Evolutionary conservation across 164 flowering plant species (phyloP).

Genomic region (Umbellularia californica): DNA sequence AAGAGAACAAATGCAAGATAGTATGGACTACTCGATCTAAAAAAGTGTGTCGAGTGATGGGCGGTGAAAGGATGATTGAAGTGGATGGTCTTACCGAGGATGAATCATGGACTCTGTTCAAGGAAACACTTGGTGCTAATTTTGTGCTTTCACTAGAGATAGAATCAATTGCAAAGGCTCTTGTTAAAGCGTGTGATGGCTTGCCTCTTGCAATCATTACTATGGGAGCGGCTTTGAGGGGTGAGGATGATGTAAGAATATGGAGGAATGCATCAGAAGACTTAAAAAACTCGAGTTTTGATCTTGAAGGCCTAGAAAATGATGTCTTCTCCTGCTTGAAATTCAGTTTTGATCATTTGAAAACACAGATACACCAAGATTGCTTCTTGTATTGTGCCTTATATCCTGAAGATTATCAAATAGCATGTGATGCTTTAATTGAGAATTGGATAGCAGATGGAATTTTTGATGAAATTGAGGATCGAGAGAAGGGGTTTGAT

Average conservation of each 20-base stretch:
- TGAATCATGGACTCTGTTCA: slow-evolving; percentile 11
- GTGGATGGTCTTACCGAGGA: slow-evolving; percentile 9
- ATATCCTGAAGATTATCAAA: slow-evolving; percentile 11
- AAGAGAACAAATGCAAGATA: too few species aligned
- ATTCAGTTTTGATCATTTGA: slow-evolving; percentile 6
- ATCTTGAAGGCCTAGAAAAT: slow-evolving; percentile 4
- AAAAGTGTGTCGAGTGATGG: slow-evolving; percentile 8
- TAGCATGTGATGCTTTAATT: slow-evolving; percentile 9
- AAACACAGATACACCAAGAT: not conserved
- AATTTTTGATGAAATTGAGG: slow-evolving; percentile 11
- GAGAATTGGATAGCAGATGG: slow-evolving; percentile 19
- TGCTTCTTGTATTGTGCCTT: slow-evolving; percentile 12
- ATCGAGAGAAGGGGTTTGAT: slow-evolving; percentile 9
- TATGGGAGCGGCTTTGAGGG: slow-evolving; percentile 9
- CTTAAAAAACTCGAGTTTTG: not conserved
- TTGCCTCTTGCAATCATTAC: slow-evolving; percentile 12
- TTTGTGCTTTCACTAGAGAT: not conserved
- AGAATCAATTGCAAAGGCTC: slow-evolving; percentile 4
- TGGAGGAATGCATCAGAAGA: slow-evolving; percentile 4
- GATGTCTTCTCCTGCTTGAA: slow-evolving; percentile 9
- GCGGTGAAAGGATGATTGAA: not conserved
- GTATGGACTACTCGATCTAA: slow-evolving; percentile 3
- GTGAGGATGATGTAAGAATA: not conserved
- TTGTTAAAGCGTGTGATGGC: slow-evolving; percentile 7
- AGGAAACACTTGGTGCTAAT: not conserved